Percentiles rank a stretch among this genome's conserved stretches.
These are phyloP conservation scores for Sporormia fimetaria DNA, from an alignment of 495 filamentous ascomycete genomes.

Conservation along the genomic window DNA sequence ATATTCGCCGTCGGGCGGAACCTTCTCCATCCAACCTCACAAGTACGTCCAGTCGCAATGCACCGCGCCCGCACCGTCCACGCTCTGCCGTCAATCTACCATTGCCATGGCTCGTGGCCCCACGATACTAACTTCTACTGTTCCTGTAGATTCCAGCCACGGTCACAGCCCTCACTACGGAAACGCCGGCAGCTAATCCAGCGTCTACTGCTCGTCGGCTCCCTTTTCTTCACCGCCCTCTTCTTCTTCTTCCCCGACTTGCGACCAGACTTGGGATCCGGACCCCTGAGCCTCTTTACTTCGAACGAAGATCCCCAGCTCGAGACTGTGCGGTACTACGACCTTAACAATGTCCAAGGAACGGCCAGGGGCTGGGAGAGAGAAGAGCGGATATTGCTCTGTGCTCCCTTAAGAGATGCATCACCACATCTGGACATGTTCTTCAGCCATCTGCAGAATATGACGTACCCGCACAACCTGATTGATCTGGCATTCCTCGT, in stretches of 20 bases:
- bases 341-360: constrained; percentile 80
- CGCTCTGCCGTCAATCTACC: constrained; percentile 1
- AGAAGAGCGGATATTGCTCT: constrained; percentile 89
- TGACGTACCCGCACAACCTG: constrained; percentile 93
- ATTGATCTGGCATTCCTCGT: constrained; percentile 96
- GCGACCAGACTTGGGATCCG: constrained; percentile 51
- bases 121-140: constrained; percentile 20
- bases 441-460: constrained; percentile 88
- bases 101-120: constrained; percentile 7
- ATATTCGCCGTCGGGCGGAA: constrained; percentile 46
- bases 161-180: constrained; percentile 63
- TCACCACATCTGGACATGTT: constrained; percentile 94
- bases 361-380: constrained; percentile 85
- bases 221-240: constrained; percentile 49
- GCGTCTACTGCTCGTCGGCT: constrained; percentile 46
- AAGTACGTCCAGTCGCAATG: constrained; percentile 44
- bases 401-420: constrained; percentile 88
- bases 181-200: constrained; percentile 57
- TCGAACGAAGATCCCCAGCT: constrained; percentile 61
- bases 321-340: constrained; percentile 93
- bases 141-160: constrained; percentile 67
- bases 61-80: neutral
- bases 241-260: constrained; percentile 60
- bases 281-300: constrained; percentile 59
- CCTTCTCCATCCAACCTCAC: constrained; percentile 82